Percentiles rank a stretch among this genome's conserved stretches.
Evolutionary conservation across 495 filamentous ascomycete species (phyloP).

Genomic region (Halenospora varia): DNA sequence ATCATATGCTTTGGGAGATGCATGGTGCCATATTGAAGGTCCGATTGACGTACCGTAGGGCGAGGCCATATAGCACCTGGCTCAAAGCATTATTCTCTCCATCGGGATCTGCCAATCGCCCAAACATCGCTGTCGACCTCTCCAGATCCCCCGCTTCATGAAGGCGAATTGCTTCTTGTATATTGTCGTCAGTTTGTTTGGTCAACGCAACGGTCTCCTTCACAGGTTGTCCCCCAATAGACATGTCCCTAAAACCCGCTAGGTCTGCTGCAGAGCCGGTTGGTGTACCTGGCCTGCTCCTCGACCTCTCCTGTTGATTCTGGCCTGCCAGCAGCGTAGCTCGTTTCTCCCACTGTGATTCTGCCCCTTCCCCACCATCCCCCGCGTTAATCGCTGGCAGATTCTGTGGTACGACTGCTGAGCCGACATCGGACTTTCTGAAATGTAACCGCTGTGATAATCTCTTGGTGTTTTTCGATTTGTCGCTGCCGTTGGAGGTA

Average conservation of each 20-base stretch:
- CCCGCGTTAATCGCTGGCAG: constrained; percentile 66
- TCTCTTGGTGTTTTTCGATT: constrained; percentile 31
- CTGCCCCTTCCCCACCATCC: constrained; percentile 38
- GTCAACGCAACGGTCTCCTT: constrained; percentile 36
- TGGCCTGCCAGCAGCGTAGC: constrained; percentile 77
- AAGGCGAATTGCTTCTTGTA: constrained; percentile 92
- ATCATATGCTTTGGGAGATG: neutral
- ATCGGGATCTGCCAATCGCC: constrained; percentile 75
- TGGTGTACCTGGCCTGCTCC: constrained; percentile 20
- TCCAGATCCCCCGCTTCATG: constrained; percentile 80
- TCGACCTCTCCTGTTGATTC: constrained; percentile 46
- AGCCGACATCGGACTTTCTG: constrained; percentile 50
- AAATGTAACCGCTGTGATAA: constrained; percentile 71
- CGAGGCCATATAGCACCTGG: constrained; percentile 94
- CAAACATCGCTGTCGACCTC: constrained; percentile 81
- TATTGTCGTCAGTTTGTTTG: constrained; percentile 64
- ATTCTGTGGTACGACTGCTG: constrained; percentile 70
- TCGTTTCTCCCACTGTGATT: constrained; percentile 75
- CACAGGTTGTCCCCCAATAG: constrained; percentile 7
- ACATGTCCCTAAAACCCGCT: constrained; percentile 13
- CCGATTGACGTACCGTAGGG: constrained; percentile 64
- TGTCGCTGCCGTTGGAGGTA: constrained; percentile 33
- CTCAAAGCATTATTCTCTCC: constrained; percentile 88
- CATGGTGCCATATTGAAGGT: neutral
- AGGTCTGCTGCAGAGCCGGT: constrained; percentile 9